Evolutionary conservation across 129 eudicot species (phyloP), one percentile per base, ranked within the genome.

Genomic region (Cynara cardunculus): DNA sequence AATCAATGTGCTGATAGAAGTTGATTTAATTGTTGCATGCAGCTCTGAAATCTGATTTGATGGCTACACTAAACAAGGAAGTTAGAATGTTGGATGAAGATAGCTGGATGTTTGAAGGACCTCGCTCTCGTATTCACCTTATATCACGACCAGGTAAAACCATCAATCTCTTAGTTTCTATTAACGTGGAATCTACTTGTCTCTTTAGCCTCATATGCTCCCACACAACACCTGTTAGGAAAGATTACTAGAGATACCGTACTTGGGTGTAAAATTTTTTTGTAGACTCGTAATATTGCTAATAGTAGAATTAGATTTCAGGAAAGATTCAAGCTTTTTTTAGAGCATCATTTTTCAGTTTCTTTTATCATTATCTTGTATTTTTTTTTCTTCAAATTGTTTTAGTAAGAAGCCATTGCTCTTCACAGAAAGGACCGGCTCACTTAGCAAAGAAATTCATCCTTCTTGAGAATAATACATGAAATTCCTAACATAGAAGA

Each of bases 61-160:
- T 89, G 91, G 90, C 86, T 30, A 85, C 96, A 30, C 91, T 95
- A 21, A 88, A 88, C 83, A 92, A 92, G 86, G 93, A 90, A 87
- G 99, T 95, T 32, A 90, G 92, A 83, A 90, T 90, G 72, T 81
- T 95, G 84, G 99, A 95, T 85, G 97, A 95, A 73, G 99, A 92
- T 82, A 90, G 89, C 82, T 95, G 99, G 99, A 95, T 92, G 99
- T 90, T 92, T 85, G 97, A 92, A 30, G 97, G 97, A 77, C 99
- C 99, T 87, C 93, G 97, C 41, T 95, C 99, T 46, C 94, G 97
- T 67, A 92, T 95, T 79, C 84, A 95, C 86, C 86, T 87, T 69
- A 88, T 95, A 49, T 85, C 99, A 12, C 80, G 90, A 71, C 93
- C 94, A 87, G 99, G 99, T 92, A 82, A 59, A 46, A 69, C n/a